These are phyloP conservation scores for Bertia moriformis DNA, from an alignment of 2,329 filamentous ascomycete species.

Conservation along the genomic window DNA sequence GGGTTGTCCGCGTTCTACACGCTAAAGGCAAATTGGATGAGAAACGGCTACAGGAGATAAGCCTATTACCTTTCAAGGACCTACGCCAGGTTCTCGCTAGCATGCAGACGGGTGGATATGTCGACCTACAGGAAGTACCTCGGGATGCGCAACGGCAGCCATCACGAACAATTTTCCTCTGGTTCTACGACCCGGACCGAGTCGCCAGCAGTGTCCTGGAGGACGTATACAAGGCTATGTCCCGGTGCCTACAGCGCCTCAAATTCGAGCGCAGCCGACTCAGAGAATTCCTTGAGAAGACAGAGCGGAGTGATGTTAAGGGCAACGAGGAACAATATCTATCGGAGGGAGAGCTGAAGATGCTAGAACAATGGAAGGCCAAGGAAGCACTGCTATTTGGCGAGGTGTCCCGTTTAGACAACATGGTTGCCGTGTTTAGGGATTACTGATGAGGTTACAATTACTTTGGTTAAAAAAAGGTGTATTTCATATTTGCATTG, in stretches of 20 bases:
- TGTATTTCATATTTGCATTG: too few relatives aligned
- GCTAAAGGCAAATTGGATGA: neutral
- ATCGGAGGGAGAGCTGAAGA: neutral
- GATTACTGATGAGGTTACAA: too few relatives aligned
- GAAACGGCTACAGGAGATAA: neutral
- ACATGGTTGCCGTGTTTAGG: neutral
- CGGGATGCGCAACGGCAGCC: neutral
- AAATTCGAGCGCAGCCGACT: neutral
- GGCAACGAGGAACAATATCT: conserved; percentile 1
- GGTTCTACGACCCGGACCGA: neutral
- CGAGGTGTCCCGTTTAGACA: neutral
- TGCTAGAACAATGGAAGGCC: neutral
- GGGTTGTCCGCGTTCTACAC: neutral
- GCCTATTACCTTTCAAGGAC: neutral
- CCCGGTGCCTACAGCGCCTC: neutral
- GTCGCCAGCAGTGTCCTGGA: neutral
- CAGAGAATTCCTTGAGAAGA: neutral
- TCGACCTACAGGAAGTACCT: conserved; percentile 1
- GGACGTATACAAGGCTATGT: conserved; percentile 1
- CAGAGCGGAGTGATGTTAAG: conserved; percentile 1
- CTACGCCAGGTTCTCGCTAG: neutral
- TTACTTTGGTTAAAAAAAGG: too few relatives aligned
- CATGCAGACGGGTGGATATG: neutral
- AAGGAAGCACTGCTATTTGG: neutral
- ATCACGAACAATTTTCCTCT: neutral